Evolutionary conservation across 164 flowering plant genomes (phyloP).

Genomic region (Berberis thunbergii): DNA sequence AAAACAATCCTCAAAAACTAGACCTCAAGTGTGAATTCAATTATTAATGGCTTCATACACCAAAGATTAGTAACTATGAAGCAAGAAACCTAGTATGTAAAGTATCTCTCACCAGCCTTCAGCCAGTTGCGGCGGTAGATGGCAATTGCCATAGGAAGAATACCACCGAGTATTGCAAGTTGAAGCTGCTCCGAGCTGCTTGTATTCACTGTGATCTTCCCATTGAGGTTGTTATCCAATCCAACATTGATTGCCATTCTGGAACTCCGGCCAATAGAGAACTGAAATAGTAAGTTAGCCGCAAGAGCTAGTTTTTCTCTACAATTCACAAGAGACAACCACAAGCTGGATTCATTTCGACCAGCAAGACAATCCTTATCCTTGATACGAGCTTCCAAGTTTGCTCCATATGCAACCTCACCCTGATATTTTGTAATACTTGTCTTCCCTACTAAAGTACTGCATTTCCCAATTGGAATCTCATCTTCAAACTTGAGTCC

Average conservation of each 20-base stretch:
- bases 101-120: slow-evolving; percentile 41
- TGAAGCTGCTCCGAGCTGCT: slow-evolving; percentile 89
- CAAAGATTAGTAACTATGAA: no score
- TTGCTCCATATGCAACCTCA: slow-evolving; percentile 83
- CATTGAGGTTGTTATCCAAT: slow-evolving; percentile 81
- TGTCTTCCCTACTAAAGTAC: slow-evolving; percentile 60
- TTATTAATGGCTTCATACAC: no score
- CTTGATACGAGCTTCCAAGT: slow-evolving; percentile 66
- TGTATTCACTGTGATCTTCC: slow-evolving; percentile 72
- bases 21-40: no score
- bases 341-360: slow-evolving; percentile 70
- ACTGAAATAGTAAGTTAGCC: slow-evolving; percentile 70
- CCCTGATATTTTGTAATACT: slow-evolving; percentile 71
- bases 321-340: slow-evolving; percentile 79
- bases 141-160: slow-evolving; percentile 56
- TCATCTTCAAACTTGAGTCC: slow-evolving; percentile 85
- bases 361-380: slow-evolving; percentile 74
- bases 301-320: slow-evolving; percentile 82
- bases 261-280: slow-evolving; percentile 62
- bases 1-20: no score
- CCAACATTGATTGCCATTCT: slow-evolving; percentile 74
- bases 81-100: slow-evolving; percentile 35
- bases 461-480: slow-evolving; percentile 56
- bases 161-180: slow-evolving; percentile 57
- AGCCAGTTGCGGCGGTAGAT: slow-evolving; percentile 51